phyloP scores from a whole-genome alignment of 768 basidiomycete genomes.

The Trametes meyenii region DNA sequence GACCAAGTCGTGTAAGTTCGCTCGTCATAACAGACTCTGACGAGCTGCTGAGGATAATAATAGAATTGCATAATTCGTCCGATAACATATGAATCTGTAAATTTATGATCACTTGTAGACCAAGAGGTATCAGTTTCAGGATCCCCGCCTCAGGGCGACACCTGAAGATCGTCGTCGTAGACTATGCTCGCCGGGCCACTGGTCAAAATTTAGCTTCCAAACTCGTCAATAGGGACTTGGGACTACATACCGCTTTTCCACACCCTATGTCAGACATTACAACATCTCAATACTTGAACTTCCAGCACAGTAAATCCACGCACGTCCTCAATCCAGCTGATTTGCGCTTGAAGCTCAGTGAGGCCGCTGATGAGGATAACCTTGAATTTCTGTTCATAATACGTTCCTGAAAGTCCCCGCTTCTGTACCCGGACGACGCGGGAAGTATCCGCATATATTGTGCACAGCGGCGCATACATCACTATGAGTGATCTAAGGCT shows the following conservation, averaged over 20 bases:
- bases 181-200: slow-evolving; percentile 23
- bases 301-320: neutral
- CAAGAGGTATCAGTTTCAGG: too few species aligned
- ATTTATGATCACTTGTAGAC: too few species aligned
- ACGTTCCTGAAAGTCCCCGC: slow-evolving; percentile 16
- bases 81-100: too few species aligned
- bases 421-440: slow-evolving; percentile 17
- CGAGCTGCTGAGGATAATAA: too few species aligned
- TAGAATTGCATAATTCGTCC: too few species aligned
- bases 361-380: slow-evolving; percentile 47
- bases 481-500: slow-evolving; percentile 25
- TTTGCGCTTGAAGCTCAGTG: slow-evolving; percentile 50
- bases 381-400: slow-evolving; percentile 39
- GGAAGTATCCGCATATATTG: slow-evolving; percentile 38
- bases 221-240: neutral
- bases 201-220: neutral
- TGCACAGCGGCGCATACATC: slow-evolving; percentile 41
- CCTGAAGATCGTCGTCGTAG: slow-evolving; percentile 16
- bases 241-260: slow-evolving; percentile 16
- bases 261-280: slow-evolving; percentile 12
- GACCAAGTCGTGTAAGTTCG: too few species aligned
- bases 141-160: neutral
- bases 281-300: neutral
- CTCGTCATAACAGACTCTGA: too few species aligned
- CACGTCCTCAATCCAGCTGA: slow-evolving; percentile 46